phyloP scores from a whole-genome alignment of 306 rosid genomes.

The Casuarina equisetifolia region DNA sequence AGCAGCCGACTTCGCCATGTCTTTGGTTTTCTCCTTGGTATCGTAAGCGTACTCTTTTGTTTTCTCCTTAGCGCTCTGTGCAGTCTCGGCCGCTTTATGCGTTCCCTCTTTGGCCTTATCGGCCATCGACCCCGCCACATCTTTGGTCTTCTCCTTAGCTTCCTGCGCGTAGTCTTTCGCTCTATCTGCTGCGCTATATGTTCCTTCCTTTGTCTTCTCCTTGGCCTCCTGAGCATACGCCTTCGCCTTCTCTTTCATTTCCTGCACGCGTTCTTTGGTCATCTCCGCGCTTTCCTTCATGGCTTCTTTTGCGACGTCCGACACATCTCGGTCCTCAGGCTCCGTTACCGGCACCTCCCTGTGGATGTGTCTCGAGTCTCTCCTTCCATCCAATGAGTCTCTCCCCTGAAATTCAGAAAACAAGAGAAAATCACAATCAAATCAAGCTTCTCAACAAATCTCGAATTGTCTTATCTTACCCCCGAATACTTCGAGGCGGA shows the following conservation, averaged over 20 bases:
- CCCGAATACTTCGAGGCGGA: conserved; percentile 47
- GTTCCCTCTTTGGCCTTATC: conserved; percentile 28
- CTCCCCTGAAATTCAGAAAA: conserved; percentile 39
- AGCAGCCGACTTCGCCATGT: conserved; percentile 8
- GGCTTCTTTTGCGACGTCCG: conserved; percentile 33
- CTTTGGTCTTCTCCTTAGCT: conserved; percentile 30
- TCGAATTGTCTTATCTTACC: conserved; percentile 26
- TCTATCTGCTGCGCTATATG: conserved; percentile 16
- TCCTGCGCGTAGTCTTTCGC: conserved; percentile 17
- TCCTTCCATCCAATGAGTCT: conserved; percentile 31
- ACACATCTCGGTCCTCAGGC: not conserved
- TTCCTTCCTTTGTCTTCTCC: conserved; percentile 29
- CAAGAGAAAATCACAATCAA: not conserved
- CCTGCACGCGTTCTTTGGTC: conserved; percentile 17
- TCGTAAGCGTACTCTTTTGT: conserved; percentile 31
- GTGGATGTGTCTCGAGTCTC: conserved; percentile 24
- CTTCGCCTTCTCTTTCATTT: conserved; percentile 22
- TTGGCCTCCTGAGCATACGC: conserved; percentile 29
- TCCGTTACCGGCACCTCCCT: not conserved
- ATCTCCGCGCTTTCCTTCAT: conserved; percentile 25
- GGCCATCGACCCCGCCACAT: not conserved
- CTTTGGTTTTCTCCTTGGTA: conserved; percentile 24
- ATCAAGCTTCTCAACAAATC: not conserved
- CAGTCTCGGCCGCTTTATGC: conserved; percentile 17
- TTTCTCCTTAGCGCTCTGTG: conserved; percentile 17